Evolutionary conservation across 352 stramenopile species (phyloP).

Genomic region (Pythium sukuiense): DNA sequence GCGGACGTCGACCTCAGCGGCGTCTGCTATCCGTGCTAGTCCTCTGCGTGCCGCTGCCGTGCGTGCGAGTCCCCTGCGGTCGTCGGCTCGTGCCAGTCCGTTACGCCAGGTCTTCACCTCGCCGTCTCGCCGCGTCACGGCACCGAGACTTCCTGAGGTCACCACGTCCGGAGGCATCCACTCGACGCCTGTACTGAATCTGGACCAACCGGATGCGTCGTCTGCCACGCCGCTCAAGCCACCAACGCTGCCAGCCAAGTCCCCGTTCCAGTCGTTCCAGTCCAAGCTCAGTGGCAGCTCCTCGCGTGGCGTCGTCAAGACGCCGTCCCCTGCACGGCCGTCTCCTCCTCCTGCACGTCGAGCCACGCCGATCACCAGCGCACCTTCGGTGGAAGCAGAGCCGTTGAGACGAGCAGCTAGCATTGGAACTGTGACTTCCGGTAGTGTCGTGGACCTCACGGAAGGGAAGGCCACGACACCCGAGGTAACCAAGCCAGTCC

Average conservation of each 20-base stretch:
- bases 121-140: slow-evolving; percentile 17
- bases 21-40: slow-evolving; percentile 14
- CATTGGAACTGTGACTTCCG: not conserved
- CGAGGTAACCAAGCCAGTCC: not conserved
- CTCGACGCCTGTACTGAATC: slow-evolving; percentile 29
- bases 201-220: slow-evolving; percentile 16
- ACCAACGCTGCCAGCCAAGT: slow-evolving; percentile 46
- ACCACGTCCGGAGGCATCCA: slow-evolving; percentile 16
- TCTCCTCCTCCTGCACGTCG: slow-evolving; percentile 13
- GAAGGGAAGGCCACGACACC: slow-evolving; percentile 21
- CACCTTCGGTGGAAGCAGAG: not conserved
- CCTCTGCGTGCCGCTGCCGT: slow-evolving; percentile 14
- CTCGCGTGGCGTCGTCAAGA: slow-evolving; percentile 14
- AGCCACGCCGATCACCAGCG: slow-evolving; percentile 9
- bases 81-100: slow-evolving; percentile 17
- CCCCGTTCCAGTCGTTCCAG: slow-evolving; percentile 81
- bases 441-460: slow-evolving; percentile 17
- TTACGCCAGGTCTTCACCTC: slow-evolving; percentile 28
- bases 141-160: slow-evolving; percentile 21
- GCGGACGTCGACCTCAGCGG: not conserved
- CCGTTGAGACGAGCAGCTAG: not conserved
- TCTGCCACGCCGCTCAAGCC: slow-evolving; percentile 22
- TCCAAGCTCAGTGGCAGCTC: slow-evolving; percentile 45
- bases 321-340: slow-evolving; percentile 17
- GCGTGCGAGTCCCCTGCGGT: slow-evolving; percentile 20